These are phyloP conservation scores for Gentiana dahurica DNA, from an alignment of 257 asterid species.

Conservation along the genomic window DNA sequence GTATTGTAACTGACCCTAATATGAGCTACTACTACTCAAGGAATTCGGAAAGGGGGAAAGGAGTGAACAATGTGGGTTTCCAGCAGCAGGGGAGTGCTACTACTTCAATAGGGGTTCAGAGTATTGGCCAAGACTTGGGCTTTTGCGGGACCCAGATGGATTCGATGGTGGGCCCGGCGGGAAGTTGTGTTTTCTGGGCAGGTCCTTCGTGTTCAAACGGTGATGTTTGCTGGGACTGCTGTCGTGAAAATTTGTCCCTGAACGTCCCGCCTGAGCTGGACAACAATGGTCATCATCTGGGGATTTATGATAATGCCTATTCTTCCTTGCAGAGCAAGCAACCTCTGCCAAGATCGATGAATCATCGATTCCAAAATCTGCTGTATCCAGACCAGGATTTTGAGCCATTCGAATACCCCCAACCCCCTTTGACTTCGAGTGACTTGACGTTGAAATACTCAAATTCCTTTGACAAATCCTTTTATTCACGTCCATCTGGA, in stretches of 20 bases:
- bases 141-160: slow-evolving; percentile 36
- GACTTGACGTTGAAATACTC: background rate
- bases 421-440: background rate
- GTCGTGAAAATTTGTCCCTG: slow-evolving; percentile 2
- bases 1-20: slow-evolving; percentile 1
- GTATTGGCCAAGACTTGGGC: slow-evolving; percentile 5
- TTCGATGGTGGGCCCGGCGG: slow-evolving; percentile 39
- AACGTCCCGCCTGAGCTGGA: background rate
- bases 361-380: slow-evolving; percentile 10
- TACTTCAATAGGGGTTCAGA: slow-evolving; percentile 2
- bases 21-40: background rate
- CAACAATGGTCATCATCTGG: slow-evolving; percentile 1
- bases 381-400: slow-evolving; percentile 13
- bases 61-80: slow-evolving; percentile 7
- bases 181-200: background rate
- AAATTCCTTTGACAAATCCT: background rate
- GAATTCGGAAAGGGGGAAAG: slow-evolving; percentile 11
- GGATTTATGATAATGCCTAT: slow-evolving; percentile 3
- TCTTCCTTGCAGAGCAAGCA: slow-evolving; percentile 55
- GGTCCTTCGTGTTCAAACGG: background rate
- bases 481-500: slow-evolving; percentile 4
- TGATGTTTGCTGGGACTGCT: slow-evolving; percentile 1
- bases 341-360: slow-evolving; percentile 12
- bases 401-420: background rate
- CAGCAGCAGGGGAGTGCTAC: background rate